phyloP scores from a whole-genome alignment of 371 early-diverging fungal species.

The Actinomucor elegans region DNA sequence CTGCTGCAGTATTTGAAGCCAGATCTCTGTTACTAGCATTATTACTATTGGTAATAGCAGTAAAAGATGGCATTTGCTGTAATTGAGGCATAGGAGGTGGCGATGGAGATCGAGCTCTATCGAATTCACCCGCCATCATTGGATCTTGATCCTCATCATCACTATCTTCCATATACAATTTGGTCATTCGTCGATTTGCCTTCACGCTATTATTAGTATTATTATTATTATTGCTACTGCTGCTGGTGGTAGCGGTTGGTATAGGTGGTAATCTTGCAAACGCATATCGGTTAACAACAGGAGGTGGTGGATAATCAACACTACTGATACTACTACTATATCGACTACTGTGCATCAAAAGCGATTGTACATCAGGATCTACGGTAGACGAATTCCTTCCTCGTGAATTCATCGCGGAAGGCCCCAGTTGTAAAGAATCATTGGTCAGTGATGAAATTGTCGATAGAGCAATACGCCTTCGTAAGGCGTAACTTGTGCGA shows the following conservation, averaged over 20 bases:
- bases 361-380: constrained; percentile 17
- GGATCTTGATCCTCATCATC: constrained; percentile 19
- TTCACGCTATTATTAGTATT: no score
- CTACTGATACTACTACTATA: constrained; percentile 1
- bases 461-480: constrained; percentile 26
- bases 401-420: constrained; percentile 5
- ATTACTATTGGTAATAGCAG: background rate
- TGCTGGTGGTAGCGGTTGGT: constrained; percentile 9
- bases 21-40: background rate
- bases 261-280: constrained; percentile 34
- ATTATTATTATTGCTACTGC: background rate
- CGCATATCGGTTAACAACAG: constrained; percentile 15
- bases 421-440: constrained; percentile 12
- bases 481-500: constrained; percentile 23
- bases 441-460: constrained; percentile 29
- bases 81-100: constrained; percentile 11
- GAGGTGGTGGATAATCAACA: constrained; percentile 1
- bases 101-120: constrained; percentile 10
- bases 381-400: constrained; percentile 7
- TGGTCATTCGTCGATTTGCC: constrained; percentile 19
- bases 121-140: background rate
- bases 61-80: background rate
- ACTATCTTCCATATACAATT: constrained; percentile 25
- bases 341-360: constrained; percentile 10
- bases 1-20: background rate